phyloP scores from a whole-genome alignment of 2,329 filamentous ascomycete genomes.

The Stachybotrys echinatus region DNA sequence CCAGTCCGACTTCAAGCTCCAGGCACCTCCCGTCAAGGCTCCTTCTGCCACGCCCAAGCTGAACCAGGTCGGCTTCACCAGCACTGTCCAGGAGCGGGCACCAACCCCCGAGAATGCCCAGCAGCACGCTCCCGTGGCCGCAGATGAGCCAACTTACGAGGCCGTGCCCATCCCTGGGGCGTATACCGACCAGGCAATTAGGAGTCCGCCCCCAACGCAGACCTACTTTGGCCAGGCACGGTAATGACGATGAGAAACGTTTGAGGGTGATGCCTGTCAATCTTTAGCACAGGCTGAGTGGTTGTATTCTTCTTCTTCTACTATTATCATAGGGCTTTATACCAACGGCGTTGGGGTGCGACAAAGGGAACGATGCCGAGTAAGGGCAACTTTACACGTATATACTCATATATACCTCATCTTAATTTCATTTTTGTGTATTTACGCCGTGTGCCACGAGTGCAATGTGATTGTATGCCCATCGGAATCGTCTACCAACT shows the following conservation, averaged over 20 bases:
- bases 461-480: no score
- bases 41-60: slow-evolving; percentile 72
- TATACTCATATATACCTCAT: not conserved
- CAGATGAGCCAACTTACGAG: slow-evolving; percentile 80
- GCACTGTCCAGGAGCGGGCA: slow-evolving; percentile 31
- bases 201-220: slow-evolving; percentile 43
- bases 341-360: slow-evolving; percentile 1
- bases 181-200: slow-evolving; percentile 57
- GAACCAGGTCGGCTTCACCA: slow-evolving; percentile 57
- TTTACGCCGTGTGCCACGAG: no score
- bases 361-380: not conserved
- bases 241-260: slow-evolving; percentile 8
- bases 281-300: not conserved
- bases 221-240: slow-evolving; percentile 34
- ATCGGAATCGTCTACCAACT: no score
- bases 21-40: slow-evolving; percentile 75
- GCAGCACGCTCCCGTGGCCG: slow-evolving; percentile 63
- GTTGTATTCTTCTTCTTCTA: not conserved
- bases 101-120: slow-evolving; percentile 38
- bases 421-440: not conserved
- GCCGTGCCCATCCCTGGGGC: slow-evolving; percentile 84
- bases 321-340: not conserved
- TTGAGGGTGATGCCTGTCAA: not conserved
- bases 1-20: slow-evolving; percentile 71
- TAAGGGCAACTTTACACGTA: not conserved